Evolutionary conservation across 2,329 filamentous ascomycete species (phyloP).

Genomic region (Leptographium radiaticola): DNA sequence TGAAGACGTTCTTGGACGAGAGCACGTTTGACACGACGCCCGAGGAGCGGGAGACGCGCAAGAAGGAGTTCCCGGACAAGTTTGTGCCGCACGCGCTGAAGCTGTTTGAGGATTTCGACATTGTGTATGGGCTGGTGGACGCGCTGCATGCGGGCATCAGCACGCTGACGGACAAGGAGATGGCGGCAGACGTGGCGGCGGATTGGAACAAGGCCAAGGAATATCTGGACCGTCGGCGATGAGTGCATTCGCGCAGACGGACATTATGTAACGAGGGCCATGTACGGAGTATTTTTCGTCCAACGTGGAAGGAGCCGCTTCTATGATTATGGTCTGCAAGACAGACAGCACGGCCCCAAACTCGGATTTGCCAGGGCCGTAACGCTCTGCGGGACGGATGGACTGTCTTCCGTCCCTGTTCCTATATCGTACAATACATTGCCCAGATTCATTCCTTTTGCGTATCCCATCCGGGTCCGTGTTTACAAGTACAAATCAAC

Average conservation of each 20-base stretch:
- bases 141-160: constrained; percentile 45
- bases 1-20: constrained; percentile 57
- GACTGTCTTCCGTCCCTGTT: no score
- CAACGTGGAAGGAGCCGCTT: no score
- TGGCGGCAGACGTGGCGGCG: constrained; percentile 32
- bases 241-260: background rate
- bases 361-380: no score
- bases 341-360: no score
- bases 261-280: no score
- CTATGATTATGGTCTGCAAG: no score
- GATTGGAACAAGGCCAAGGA: constrained; percentile 42
- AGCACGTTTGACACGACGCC: constrained; percentile 46
- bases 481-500: no score
- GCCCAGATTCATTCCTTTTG: no score
- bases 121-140: constrained; percentile 44
- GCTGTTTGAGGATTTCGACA: constrained; percentile 45
- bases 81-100: constrained; percentile 47
- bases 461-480: no score
- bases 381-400: no score
- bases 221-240: constrained; percentile 28
- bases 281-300: no score
- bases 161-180: constrained; percentile 33
- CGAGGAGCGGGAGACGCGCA: constrained; percentile 23
- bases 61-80: constrained; percentile 34
- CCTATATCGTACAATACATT: no score